These are phyloP conservation scores for Cicer arietinum DNA, from an alignment of 306 rosid genomes.

Conservation along the genomic window DNA sequence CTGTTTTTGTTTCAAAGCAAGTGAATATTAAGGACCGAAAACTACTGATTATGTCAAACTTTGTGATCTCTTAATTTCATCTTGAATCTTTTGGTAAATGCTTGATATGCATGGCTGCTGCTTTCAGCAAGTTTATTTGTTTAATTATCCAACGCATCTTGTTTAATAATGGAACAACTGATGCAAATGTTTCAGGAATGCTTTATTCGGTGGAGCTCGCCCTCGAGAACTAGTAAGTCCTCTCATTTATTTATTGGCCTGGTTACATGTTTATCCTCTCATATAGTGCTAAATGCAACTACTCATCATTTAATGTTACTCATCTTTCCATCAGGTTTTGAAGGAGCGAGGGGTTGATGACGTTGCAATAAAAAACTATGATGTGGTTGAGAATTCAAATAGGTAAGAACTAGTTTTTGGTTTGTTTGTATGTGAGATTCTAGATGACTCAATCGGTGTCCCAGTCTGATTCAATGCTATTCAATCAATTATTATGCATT, in stretches of 20 bases:
- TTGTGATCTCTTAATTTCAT: slow-evolving; percentile 25
- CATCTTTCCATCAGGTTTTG: slow-evolving; percentile 70
- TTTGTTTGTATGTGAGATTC: slow-evolving; percentile 3
- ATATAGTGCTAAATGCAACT: slow-evolving; percentile 17
- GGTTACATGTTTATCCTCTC: not conserved
- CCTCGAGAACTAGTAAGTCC: slow-evolving; percentile 88
- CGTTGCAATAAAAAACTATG: slow-evolving; percentile 57
- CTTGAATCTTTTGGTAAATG: slow-evolving; percentile 13
- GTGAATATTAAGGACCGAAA: not conserved
- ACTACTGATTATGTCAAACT: slow-evolving; percentile 20
- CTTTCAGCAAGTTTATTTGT: slow-evolving; percentile 36
- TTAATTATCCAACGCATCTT: slow-evolving; percentile 17
- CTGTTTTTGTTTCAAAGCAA: slow-evolving; percentile 28
- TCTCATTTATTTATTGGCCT: slow-evolving; percentile 9
- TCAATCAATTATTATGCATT: slow-evolving; percentile 32
- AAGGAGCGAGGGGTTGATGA: slow-evolving; percentile 90
- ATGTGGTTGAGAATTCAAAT: slow-evolving; percentile 63
- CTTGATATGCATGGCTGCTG: slow-evolving; percentile 7
- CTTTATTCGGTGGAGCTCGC: slow-evolving; percentile 97
- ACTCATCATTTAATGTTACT: slow-evolving; percentile 13
- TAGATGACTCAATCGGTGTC: slow-evolving; percentile 9
- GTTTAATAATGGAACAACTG: slow-evolving; percentile 36
- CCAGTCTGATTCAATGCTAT: slow-evolving; percentile 28
- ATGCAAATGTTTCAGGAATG: slow-evolving; percentile 68
- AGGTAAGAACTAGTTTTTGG: slow-evolving; percentile 53